Base-by-base conservation (phyloP, 495 filamentous ascomycete species). In the Annulohypoxylon maeteangense region DNA sequence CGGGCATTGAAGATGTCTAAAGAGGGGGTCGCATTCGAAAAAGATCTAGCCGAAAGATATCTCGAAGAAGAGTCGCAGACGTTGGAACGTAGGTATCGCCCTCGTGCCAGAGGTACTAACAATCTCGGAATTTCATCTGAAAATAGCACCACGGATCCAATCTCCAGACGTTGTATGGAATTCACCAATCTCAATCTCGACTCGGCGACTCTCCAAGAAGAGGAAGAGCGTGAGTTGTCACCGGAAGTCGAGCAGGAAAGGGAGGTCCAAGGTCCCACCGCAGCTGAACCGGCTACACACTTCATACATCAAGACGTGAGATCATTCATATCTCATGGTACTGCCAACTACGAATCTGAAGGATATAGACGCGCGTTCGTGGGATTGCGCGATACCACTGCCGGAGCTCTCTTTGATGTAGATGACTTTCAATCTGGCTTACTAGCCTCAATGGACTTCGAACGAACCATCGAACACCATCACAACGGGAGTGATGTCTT, bases 221-320 rank as follows among this genome's bases (percentile, higher is more conserved):
- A 92, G 69, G 90, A 92, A 56, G 91, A 93, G 74, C 83, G 90
- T 0, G 89, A 93, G 68, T 80, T 92, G 0, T 82, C 86, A 0
- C 87, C 86, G 1, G 90, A 93, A 65, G 81, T 87, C 25, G 86
- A 92, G 68, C 78, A 81, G 42, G 88, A 93, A 63, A 76, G 79
- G 11, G 78, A 92, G 34, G 70, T 88, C 0, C 72, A 90, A 65
- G 72, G 79, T 2, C 87, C 90, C 3, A 70, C 72, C 1, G 18
- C 67, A 0, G 76, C 74, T 10, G 14, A 64, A 7, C 81, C 90
- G 0, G 67, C 55, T 0, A 1, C 6, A 0, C 89, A 90, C 64
- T 20, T 3, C 0, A 47, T 90, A 1, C 82, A 90, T 65, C 29
- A 36, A 0, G 81, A 87, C 68, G 32, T 92, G 3, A 29, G n/a